Evolutionary conservation across 2,329 filamentous ascomycete genomes (phyloP).

Genomic region (Cladosporium colombiae): DNA sequence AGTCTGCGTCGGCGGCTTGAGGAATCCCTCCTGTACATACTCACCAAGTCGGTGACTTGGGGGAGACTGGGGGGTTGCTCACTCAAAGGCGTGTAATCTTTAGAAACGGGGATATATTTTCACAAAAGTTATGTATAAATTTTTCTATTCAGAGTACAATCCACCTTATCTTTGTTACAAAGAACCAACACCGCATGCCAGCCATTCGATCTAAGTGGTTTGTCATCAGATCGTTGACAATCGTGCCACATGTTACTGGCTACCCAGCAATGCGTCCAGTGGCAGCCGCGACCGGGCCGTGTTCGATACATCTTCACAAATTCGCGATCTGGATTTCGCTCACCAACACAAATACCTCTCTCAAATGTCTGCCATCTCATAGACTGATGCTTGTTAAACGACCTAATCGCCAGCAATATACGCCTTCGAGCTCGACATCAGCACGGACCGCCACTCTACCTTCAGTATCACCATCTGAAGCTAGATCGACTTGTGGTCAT

Average conservation of each 20-base stretch:
- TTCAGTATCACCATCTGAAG: not conserved
- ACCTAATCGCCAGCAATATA: not conserved
- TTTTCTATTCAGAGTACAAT: not conserved
- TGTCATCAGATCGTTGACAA: not conserved
- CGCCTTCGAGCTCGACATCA: not conserved
- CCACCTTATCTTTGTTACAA: not conserved
- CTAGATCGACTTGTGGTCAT: not conserved
- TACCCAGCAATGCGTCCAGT: not conserved
- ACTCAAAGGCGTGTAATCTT: not conserved
- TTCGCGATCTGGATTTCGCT: not conserved
- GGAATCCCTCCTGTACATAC: constrained; percentile 8
- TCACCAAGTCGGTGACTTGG: constrained; percentile 1
- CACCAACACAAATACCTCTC: not conserved
- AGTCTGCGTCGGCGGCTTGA: constrained; percentile 21
- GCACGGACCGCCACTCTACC: not conserved
- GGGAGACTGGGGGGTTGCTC: not conserved
- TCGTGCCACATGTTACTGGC: not conserved
- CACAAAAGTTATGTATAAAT: not conserved
- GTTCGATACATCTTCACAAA: not conserved
- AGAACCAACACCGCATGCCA: not conserved
- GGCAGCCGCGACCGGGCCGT: not conserved
- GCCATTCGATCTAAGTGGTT: not conserved
- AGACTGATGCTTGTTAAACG: not conserved
- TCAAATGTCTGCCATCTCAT: not conserved
- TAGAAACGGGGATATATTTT: not conserved